Percentiles rank a stretch among this genome's conserved stretches.
Conservation (phyloP, 306 rosid genomes). For the Rubus parviflorus region DNA sequence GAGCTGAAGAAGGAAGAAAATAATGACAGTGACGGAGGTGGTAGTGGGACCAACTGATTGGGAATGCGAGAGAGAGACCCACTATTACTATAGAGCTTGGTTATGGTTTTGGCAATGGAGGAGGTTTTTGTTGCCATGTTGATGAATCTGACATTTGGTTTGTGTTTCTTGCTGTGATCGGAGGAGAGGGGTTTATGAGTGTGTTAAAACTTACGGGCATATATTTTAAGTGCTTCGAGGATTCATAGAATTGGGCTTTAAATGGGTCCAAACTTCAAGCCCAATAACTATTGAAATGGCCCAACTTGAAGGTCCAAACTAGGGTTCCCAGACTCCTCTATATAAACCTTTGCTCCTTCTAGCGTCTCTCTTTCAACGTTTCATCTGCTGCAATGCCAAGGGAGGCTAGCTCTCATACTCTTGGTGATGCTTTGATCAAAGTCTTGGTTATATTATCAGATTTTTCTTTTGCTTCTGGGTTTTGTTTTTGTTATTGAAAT, state of each 20-base stretch:
- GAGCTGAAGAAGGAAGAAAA: slow-evolving; percentile 38
- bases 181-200: slow-evolving; percentile 43
- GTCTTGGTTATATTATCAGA: neutral
- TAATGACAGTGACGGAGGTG: slow-evolving; percentile 8
- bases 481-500: neutral
- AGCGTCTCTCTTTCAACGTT: neutral
- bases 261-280: neutral
- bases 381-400: neutral
- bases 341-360: neutral
- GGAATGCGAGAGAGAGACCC: slow-evolving; percentile 11
- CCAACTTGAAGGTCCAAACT: slow-evolving; percentile 3
- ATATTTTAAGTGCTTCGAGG: neutral
- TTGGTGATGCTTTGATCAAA: neutral
- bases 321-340: neutral
- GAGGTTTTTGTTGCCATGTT: slow-evolving; percentile 43
- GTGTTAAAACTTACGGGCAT: neutral
- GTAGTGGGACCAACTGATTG: slow-evolving; percentile 11
- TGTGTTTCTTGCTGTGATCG: neutral
- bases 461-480: neutral
- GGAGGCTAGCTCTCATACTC: neutral
- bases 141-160: slow-evolving; percentile 17
- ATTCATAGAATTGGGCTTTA: neutral
- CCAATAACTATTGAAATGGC: neutral
- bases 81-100: slow-evolving; percentile 35
- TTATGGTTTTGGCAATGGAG: slow-evolving; percentile 43